A percentile compares a stretch with the other conserved stretches of the same genome.
Conservation (phyloP, 1,284 basidiomycete species). For the Sphagnurus paluster region DNA sequence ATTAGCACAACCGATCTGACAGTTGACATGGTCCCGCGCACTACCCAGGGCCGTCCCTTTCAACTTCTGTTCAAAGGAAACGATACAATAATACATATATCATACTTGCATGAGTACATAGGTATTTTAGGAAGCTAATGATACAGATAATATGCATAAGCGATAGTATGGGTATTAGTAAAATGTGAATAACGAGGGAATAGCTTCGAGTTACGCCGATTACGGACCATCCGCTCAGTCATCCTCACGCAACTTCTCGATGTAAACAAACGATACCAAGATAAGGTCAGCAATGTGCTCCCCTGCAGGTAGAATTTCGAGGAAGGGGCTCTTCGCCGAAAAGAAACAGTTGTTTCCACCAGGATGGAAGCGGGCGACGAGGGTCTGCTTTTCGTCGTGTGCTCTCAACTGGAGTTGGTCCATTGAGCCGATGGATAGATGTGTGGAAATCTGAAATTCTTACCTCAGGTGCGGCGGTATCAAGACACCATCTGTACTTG, state of each 20-base stretch:
- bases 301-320: constrained; percentile 22
- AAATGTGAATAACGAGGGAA: not conserved
- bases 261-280: constrained; percentile 25
- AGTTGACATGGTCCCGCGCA: too few species aligned
- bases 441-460: not conserved
- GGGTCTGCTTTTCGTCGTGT: constrained; percentile 10
- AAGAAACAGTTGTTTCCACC: constrained; percentile 9
- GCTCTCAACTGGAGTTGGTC: constrained; percentile 16
- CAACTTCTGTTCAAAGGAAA: too few species aligned
- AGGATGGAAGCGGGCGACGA: constrained; percentile 20
- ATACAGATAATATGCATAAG: not conserved
- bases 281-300: constrained; percentile 25
- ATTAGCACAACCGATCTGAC: not conserved
- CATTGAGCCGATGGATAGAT: not conserved
- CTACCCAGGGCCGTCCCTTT: too few species aligned
- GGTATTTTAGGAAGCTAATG: too few species aligned
- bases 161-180: not conserved
- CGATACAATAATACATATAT: too few species aligned
- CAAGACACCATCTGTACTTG: constrained; percentile 20
- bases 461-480: constrained; percentile 16
- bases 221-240: constrained; percentile 12
- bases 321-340: constrained; percentile 9
- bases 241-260: constrained; percentile 24
- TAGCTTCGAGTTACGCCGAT: not conserved
- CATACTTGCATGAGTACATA: too few species aligned